Evolutionary conservation across 345 rosid species (phyloP).

Genomic region (Ailanthus altissimus): DNA sequence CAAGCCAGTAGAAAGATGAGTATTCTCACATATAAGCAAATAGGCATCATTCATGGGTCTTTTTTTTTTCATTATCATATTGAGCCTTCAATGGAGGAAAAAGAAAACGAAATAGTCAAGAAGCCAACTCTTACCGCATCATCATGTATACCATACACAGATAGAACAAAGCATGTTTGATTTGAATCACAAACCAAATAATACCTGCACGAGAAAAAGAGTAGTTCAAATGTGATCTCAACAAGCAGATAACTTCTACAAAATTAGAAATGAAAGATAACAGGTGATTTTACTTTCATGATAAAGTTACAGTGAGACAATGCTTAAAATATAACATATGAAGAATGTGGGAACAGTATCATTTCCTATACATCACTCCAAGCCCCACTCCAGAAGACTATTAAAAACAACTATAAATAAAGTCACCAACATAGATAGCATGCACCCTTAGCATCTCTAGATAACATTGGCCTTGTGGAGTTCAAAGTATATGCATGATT

Average conservation of each 20-base stretch:
- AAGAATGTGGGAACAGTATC: not conserved
- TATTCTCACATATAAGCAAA: not conserved
- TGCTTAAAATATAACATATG: not conserved
- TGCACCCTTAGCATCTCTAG: not conserved
- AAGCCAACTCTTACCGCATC: conserved; percentile 49
- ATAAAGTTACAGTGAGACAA: conserved; percentile 1
- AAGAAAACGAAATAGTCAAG: not conserved
- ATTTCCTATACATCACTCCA: not conserved
- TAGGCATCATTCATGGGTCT: not conserved
- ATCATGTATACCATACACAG: conserved; percentile 53
- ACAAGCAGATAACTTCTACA: not conserved
- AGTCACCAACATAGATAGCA: not conserved
- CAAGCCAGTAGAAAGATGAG: not conserved
- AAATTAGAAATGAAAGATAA: not conserved
- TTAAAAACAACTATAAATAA: not conserved
- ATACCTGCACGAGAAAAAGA: conserved; percentile 47
- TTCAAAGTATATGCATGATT: conserved; percentile 5
- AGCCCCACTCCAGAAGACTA: not conserved
- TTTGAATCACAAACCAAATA: conserved; percentile 65
- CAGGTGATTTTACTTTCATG: not conserved
- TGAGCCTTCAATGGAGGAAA: not conserved
- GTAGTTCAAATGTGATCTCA: not conserved
- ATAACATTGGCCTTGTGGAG: not conserved
- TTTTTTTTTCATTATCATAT: not conserved
- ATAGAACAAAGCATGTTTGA: conserved; percentile 56